Conservation (phyloP, 208 protist species). For the Crithidia sp. region DNA sequence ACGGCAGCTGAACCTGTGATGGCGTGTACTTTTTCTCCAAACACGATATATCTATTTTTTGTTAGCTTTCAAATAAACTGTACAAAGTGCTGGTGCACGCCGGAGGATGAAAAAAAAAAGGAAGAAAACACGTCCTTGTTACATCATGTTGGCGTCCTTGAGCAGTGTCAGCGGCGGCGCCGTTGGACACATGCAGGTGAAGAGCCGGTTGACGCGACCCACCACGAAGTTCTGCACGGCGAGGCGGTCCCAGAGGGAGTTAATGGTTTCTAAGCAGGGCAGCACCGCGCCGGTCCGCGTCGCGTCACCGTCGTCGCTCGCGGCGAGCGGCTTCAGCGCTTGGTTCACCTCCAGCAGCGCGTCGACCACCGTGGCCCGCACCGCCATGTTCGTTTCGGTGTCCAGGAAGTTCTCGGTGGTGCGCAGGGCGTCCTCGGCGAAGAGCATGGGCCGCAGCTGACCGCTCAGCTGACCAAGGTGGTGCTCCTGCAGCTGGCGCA, state of each 20-base stretch:
- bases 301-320: not conserved
- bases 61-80: too few relatives aligned
- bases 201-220: conserved; percentile 58
- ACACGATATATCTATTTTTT: too few relatives aligned
- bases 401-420: conserved; percentile 61
- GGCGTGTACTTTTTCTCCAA: too few relatives aligned
- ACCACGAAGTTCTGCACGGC: conserved; percentile 71
- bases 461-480: conserved; percentile 74
- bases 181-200: conserved; percentile 60
- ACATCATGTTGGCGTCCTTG: conserved; percentile 40
- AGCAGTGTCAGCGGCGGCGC: conserved; percentile 44
- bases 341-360: conserved; percentile 56
- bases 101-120: too few relatives aligned
- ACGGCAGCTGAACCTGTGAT: too few relatives aligned
- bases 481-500: conserved; percentile 51
- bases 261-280: conserved; percentile 38
- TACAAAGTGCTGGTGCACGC: too few relatives aligned
- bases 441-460: conserved; percentile 38
- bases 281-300: conserved; percentile 7
- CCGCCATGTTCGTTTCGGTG: conserved; percentile 65
- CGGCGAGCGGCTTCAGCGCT: conserved; percentile 20
- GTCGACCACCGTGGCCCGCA: conserved; percentile 58
- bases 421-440: conserved; percentile 35
- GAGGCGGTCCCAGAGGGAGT: conserved; percentile 45
- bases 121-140: not conserved